Base-by-base conservation (phyloP, 2,329 filamentous ascomycete species). In the Fusarium marasasianum region DNA sequence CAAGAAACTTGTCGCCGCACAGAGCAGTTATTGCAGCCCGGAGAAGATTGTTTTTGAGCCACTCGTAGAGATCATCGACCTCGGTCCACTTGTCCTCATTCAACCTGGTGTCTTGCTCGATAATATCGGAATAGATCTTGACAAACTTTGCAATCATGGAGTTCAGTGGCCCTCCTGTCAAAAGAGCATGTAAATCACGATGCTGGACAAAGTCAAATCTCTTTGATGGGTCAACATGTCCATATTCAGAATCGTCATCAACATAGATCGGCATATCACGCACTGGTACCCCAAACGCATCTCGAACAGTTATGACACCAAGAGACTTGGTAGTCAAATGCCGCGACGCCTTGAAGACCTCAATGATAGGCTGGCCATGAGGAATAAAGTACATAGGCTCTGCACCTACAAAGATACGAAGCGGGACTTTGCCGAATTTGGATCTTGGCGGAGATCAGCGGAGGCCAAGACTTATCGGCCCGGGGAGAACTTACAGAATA, bases 351-450 rank as follows among this genome's bases (percentile, higher is more conserved):
- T 75, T 75, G 40, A 75, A 75, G 1, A 75, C 55, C 3, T 75
- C 73, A 1, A 60, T 62, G 15, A 75, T 71, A 3, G 47, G n/a
- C 15, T 58, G 31, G 10, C 73, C 73, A 8, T 75, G 73, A 33
- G 73, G 72, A 6, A 75, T 73, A 20, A 73, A 75, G 33, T 75
- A 75, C 66, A 75, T 73, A 10, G 44, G 44, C 26, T 75, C 72
- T 4, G 65, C 73, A 4, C 69, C 73, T 2, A 75, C 62, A 4
- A 66, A 71, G 22, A 75, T 73, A 3, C 69, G 69, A 9, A 75
- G 47, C 13, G 73, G 73, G 20, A 73, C 59, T 14, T 62, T 63
- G 41, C 72, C 72, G 48, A 75, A 75, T 18, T 55, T 75, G n/a
- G 60, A 70, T 40, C 72, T 75, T 15, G n/a, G 7, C 22, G 12